Percentiles rank a stretch among this genome's conserved stretches.
Evolutionary conservation across 2,329 filamentous ascomycete genomes (phyloP).

Genomic region (Aspergillus ochraceus): DNA sequence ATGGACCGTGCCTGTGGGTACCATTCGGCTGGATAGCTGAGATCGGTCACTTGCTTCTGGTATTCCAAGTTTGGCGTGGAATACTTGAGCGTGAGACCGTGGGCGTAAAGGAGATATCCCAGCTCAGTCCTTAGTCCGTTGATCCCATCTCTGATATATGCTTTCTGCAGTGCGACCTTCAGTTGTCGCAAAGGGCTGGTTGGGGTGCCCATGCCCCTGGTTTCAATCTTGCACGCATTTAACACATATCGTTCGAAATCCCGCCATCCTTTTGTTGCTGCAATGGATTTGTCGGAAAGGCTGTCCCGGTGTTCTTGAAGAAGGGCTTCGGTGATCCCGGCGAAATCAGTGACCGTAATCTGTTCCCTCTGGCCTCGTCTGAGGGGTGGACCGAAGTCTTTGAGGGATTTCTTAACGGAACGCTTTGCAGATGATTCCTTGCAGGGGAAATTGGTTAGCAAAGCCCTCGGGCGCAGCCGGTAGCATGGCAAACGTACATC

Average conservation of each 20-base stretch:
- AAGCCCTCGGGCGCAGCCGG: not conserved
- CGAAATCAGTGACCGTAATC: constrained; percentile 26
- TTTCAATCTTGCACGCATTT: constrained; percentile 31
- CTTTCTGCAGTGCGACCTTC: constrained; percentile 52
- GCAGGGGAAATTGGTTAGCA: not conserved
- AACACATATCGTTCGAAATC: constrained; percentile 33
- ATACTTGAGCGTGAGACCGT: constrained; percentile 59
- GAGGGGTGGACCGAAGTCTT: too few relatives aligned
- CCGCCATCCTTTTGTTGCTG: constrained; percentile 25
- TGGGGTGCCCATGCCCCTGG: constrained; percentile 13
- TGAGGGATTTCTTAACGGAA: too few relatives aligned
- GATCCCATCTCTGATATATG: constrained; percentile 57
- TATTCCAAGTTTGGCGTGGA: constrained; percentile 57
- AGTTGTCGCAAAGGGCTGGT: constrained; percentile 23
- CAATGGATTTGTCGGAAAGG: constrained; percentile 13
- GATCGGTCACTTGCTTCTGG: constrained; percentile 70
- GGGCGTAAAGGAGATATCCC: constrained; percentile 67
- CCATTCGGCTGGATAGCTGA: constrained; percentile 91
- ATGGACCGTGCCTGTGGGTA: constrained; percentile 78
- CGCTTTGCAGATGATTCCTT: too few relatives aligned
- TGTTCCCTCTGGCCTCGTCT: not conserved
- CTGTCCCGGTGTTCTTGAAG: constrained; percentile 26
- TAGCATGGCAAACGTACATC: not conserved
- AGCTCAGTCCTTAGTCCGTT: constrained; percentile 59
- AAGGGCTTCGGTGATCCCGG: constrained; percentile 24